Base-by-base conservation (phyloP, 164 flowering plant genomes). In the Piper betle region DNA sequence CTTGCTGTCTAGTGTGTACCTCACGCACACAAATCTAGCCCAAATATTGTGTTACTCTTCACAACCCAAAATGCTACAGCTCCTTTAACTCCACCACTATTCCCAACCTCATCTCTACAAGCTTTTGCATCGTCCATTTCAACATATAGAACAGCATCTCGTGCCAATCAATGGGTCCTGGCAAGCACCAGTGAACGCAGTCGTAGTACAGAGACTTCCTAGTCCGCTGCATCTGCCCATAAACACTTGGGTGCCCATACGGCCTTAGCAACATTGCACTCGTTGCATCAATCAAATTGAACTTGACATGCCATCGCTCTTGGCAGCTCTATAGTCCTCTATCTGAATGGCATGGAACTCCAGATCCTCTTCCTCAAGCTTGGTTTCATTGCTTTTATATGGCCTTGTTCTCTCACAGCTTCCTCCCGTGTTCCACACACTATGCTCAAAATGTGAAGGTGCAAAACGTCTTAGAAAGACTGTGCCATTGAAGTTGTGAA, bases 181-280 rank as follows among this genome's bases (percentile, higher is more conserved):
- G 96, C 65, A 88, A 66, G 73, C 98, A 88, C 98, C 98, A 92
- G 64, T 89, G 97, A 69, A 92, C 54, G 66, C 98, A 92, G 56
- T 92, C 98, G 65, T 75, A 78, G 59, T 72, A 79, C 16, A 82
- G 80, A 20, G 37, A 65, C 0, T 79, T 82, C 8, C 80, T 77
- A 60, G 77, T 72, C 58, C 67, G 97, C 53, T 81, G 70, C 59
- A 73, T 79, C 16, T 74, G 61, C 68, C 89, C 65, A 66, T 83
- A 92, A 0, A 95, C 84, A 15, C 97, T 96, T 0, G 98, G 98
- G 70, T 89, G 98, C 52, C 97, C 96, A 65, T 89, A 96, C 10
- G 98, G 96, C 67, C 98, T 73, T 62, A 77, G 33, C 59, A 85
- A 62, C 3, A 82, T 75, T 65, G 87, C 79, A 19, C 62, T 71